Evolutionary conservation across 1,139 yeast species (phyloP), one percentile per base, ranked within the genome.

Genomic region (Hyphopichia khmerensis): DNA sequence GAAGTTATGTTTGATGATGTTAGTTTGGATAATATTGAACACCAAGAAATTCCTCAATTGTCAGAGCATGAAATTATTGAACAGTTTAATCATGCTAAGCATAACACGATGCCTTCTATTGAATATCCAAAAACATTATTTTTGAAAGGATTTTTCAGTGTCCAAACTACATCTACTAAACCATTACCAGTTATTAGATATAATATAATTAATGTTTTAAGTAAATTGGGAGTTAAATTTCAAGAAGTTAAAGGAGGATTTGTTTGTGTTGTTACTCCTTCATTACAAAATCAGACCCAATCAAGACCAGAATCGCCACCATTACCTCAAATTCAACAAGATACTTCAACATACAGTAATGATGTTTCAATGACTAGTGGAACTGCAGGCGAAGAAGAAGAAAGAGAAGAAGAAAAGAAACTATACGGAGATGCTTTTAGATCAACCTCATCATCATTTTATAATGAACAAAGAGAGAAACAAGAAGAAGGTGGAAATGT

Each of bases 191-290:
- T 87, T 48, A 91, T 93, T 45, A 81, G 98, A 45, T 82, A 87
- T 55, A 91, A 87, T 57, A 83, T 93, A 39, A 87, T 93, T 29
- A 79, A 82, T 27, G 95, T 87, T 1, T 75, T 93, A 60, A 82
- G 82, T 30, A 81, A 81, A 49, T 71, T 89, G 56, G 91, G 90
- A 18, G 95, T 93, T 37, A 81, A 82, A 50, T 91, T 79, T 60
- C 87, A 84, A 49, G 99, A 93, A 64, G 96, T 93, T 19, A 86
- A 86, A 56, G 98, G 98, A 43, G 99, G 98, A 0, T 93, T 93
- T 61, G 77, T 87, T 30, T 93, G 99, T 67, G 75, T 82, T 11
- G 93, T 87, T 59, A 75, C 79, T 21, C 82, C 87, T 4, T 74
- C 81, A 1, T 56, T 69, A 24, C 67, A 65, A 42, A 57, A 45